Conservation (phyloP, 192 early-diverging fungal genomes). For the Haplosporangium gracile region DNA sequence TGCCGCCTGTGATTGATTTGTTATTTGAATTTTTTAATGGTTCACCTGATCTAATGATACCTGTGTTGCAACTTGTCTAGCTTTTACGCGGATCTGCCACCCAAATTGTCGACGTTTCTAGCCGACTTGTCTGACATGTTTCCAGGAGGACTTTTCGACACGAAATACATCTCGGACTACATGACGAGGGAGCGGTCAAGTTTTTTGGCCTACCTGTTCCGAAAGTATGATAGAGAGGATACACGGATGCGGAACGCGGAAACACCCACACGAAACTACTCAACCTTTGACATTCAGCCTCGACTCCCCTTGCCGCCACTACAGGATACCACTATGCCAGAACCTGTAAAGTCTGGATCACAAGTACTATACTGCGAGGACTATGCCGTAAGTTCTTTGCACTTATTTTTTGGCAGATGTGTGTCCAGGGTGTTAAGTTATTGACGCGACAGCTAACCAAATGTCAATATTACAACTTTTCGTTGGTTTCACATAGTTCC, state of each 20-base stretch:
- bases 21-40: no score
- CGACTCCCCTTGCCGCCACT: slow-evolving; percentile 14
- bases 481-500: slow-evolving; percentile 61
- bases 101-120: slow-evolving; percentile 75
- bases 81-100: slow-evolving; percentile 87
- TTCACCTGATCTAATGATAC: background rate
- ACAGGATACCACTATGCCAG: background rate
- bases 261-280: background rate
- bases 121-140: slow-evolving; percentile 88
- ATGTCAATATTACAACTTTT: background rate
- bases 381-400: slow-evolving; percentile 78
- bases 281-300: slow-evolving; percentile 35
- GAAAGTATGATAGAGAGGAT: slow-evolving; percentile 62
- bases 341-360: background rate
- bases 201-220: slow-evolving; percentile 80
- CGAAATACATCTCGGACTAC: slow-evolving; percentile 88
- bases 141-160: slow-evolving; percentile 91
- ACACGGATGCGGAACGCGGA: slow-evolving; percentile 8
- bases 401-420: background rate
- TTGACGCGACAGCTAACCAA: background rate
- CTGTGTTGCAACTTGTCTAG: slow-evolving; percentile 24
- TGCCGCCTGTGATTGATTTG: no score
- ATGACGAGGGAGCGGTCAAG: slow-evolving; percentile 71
- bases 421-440: background rate
- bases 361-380: slow-evolving; percentile 69